Conservation (phyloP, 345 rosid species). For the Mallotus nudiflorus region DNA sequence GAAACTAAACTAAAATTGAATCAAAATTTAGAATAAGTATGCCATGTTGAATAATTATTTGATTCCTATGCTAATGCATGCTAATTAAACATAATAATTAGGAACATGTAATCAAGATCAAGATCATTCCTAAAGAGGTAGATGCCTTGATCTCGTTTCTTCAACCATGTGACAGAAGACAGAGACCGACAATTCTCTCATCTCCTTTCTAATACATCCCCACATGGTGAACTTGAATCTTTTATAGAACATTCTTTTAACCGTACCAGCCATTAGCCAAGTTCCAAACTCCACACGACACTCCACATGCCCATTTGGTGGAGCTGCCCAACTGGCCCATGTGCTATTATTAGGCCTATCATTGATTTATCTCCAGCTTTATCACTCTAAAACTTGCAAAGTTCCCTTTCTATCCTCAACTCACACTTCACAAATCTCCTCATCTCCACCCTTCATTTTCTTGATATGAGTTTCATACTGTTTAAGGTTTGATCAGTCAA, state of each 20-base stretch:
- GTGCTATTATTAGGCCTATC: slow-evolving; percentile 27
- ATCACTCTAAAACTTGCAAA: neutral
- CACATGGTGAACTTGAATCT: slow-evolving; percentile 11
- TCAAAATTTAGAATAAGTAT: too few relatives aligned
- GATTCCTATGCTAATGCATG: too few relatives aligned
- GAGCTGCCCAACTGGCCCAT: slow-evolving; percentile 25
- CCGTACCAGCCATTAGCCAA: too few relatives aligned
- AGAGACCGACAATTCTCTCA: neutral
- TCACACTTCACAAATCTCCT: neutral
- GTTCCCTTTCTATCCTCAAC: slow-evolving; percentile 7
- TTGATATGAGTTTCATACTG: neutral
- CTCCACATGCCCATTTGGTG: neutral
- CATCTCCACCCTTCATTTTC: neutral
- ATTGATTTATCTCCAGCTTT: neutral
- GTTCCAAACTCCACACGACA: slow-evolving; percentile 2
- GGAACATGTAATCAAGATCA: too few relatives aligned
- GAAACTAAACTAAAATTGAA: too few relatives aligned
- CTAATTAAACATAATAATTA: neutral
- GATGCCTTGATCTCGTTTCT: neutral
- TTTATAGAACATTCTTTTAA: neutral
- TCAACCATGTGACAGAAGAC: slow-evolving; percentile 13
- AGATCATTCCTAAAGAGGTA: too few relatives aligned
- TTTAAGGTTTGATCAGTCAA: slow-evolving; percentile 5
- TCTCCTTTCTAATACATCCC: neutral
- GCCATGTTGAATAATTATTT: too few relatives aligned